Conservation (phyloP, 371 early-diverging fungal species). For the Nematocida major region DNA sequence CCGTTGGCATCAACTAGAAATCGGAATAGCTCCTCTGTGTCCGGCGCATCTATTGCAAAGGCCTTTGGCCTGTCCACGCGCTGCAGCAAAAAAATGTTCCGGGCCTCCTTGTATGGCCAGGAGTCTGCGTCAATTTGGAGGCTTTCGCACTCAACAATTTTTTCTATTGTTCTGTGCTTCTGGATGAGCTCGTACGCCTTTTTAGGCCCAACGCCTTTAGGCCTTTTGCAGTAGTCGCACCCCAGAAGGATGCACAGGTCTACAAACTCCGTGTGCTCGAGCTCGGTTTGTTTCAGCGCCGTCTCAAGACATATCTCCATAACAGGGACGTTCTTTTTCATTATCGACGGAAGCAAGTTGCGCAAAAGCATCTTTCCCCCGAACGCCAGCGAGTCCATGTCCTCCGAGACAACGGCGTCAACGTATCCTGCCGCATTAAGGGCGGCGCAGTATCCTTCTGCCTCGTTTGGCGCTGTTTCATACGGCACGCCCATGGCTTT, state of each 20-base stretch:
- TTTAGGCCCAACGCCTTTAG: slow-evolving; percentile 86
- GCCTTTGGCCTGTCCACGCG: slow-evolving; percentile 66
- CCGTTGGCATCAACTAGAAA: slow-evolving; percentile 86
- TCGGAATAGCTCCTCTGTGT: slow-evolving; percentile 77
- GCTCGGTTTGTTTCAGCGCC: slow-evolving; percentile 74
- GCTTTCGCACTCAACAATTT: slow-evolving; percentile 68
- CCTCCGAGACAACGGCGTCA: slow-evolving; percentile 91
- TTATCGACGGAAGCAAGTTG: slow-evolving; percentile 84
- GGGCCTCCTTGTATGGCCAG: slow-evolving; percentile 82
- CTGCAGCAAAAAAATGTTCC: slow-evolving; percentile 77
- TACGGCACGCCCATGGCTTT: slow-evolving; percentile 91
- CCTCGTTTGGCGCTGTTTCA: slow-evolving; percentile 92
- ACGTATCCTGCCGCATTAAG: slow-evolving; percentile 79
- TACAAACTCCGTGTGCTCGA: slow-evolving; percentile 78
- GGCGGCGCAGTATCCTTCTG: slow-evolving; percentile 96
- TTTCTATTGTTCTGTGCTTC: slow-evolving; percentile 78
- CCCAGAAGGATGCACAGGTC: slow-evolving; percentile 96
- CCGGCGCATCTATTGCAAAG: slow-evolving; percentile 74
- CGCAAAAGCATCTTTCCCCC: slow-evolving; percentile 80
- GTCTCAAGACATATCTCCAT: slow-evolving; percentile 76
- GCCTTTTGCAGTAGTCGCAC: slow-evolving; percentile 93
- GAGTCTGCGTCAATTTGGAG: slow-evolving; percentile 69
- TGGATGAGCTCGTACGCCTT: slow-evolving; percentile 75
- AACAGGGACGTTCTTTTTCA: slow-evolving; percentile 77
- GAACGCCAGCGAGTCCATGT: slow-evolving; percentile 98